phyloP scores from a whole-genome alignment of 1,139 yeast genomes.

The Saccharomycopsis hybrid region DNA sequence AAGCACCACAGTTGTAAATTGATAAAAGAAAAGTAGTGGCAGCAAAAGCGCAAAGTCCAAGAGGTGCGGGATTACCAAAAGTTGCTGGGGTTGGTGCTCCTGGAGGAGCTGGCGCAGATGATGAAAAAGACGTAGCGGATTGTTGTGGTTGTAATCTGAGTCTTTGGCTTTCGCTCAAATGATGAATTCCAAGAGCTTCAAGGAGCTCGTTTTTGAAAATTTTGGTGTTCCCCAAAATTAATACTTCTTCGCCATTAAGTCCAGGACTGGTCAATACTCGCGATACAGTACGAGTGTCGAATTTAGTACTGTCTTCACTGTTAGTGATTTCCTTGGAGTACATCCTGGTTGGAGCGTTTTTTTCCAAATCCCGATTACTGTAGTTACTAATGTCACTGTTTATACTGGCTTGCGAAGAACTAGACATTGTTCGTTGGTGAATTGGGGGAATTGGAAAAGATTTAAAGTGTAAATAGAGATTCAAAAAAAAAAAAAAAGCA shows the following conservation, averaged over 20 bases:
- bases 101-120: too few species aligned
- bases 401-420: slow-evolving; percentile 6
- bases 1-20: slow-evolving; percentile 56
- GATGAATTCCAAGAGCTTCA: slow-evolving; percentile 49
- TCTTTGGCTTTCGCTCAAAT: too few species aligned
- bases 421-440: slow-evolving; percentile 9
- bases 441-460: too few species aligned
- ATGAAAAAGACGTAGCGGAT: too few species aligned
- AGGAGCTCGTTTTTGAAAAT: slow-evolving; percentile 46
- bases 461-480: too few species aligned
- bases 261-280: slow-evolving; percentile 5
- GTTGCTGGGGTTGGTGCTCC: too few species aligned
- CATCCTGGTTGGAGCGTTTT: slow-evolving; percentile 10
- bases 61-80: slow-evolving; percentile 77
- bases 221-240: slow-evolving; percentile 56
- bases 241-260: slow-evolving; percentile 32
- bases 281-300: slow-evolving; percentile 10
- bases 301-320: slow-evolving; percentile 3
- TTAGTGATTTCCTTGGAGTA: slow-evolving; percentile 7
- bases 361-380: slow-evolving; percentile 4
- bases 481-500: too few species aligned
- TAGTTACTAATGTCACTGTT: slow-evolving; percentile 7
- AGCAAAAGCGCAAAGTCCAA: slow-evolving; percentile 80
- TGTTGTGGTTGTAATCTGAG: too few species aligned
- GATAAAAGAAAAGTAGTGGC: slow-evolving; percentile 78